Evolutionary conservation across 2,329 filamentous ascomycete species (phyloP), one percentile per base, ranked within the genome.

Genomic region (Aspergillus awamori): DNA sequence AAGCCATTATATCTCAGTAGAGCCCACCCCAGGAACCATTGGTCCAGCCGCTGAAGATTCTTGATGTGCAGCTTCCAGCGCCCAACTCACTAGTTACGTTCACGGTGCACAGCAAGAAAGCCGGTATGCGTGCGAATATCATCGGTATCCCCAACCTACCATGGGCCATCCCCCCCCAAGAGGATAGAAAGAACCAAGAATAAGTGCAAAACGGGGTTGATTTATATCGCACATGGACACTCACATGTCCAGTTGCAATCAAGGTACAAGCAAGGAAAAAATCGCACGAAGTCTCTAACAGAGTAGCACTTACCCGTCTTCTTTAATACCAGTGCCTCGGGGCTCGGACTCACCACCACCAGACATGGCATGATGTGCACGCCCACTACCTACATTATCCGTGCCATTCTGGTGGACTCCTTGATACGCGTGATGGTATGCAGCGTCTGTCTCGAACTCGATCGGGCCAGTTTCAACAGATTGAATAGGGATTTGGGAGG

Each of bases 281-380:
- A 70, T 67, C 61, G 60, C 61, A 49, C 26, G 52, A 36, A 41
- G 28, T 52, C 30, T 41, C 43, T n/a, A 58, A 24, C 24, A 41
- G 57, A 48, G n/a, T 24, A 48, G 11, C n/a, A 87, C 92, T 93
- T 88, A 96, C 92, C 92, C 92, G 75, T 96, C 92, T 86, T 96
- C 92, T 79, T 96, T 96, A 60, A 93, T 91, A 53, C 77, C 78
- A 24, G 77, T 80, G 49, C 74, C 76, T 51, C 77, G 75, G 53
- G 67, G 69, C 47, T 76, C 76, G 28, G 71, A 54, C 36, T 79
- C 75, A 36, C 62, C 67, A 52, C 66, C 65, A 56, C 69, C 63
- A 59, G 63, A 57, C 26, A 62, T 59, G 28, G 64, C 59, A 57
- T 64, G 59, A 56, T 60, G 63, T 28, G 63, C 61, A 33, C 68